These are phyloP conservation scores for Thelephora terrestris DNA, from an alignment of 1,284 basidiomycete genomes.

Conservation along the genomic window DNA sequence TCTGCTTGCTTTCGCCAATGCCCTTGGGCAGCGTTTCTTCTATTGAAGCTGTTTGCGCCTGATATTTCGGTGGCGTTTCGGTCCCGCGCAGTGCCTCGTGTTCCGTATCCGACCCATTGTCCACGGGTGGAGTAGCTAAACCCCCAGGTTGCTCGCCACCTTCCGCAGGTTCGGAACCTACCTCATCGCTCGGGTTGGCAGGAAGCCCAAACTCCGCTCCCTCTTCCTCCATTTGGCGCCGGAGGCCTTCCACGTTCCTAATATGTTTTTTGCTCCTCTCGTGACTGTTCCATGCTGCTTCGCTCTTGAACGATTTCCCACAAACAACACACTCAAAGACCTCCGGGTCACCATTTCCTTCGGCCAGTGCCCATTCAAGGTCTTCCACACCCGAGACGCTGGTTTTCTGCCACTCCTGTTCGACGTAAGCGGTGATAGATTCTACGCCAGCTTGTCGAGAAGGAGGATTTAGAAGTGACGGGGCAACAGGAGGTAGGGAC, in stretches of 20 bases:
- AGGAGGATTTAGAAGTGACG: slow-evolving; percentile 15
- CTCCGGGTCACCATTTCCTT: slow-evolving; percentile 56
- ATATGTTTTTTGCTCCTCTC: slow-evolving; percentile 94
- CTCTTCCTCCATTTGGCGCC: slow-evolving; percentile 68
- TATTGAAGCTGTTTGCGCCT: neutral
- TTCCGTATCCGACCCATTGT: neutral
- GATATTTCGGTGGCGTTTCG: neutral
- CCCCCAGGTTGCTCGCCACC: slow-evolving; percentile 1
- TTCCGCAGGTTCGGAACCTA: slow-evolving; percentile 13
- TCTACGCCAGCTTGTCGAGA: slow-evolving; percentile 13
- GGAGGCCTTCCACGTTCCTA: slow-evolving; percentile 74
- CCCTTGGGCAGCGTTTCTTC: slow-evolving; percentile 5
- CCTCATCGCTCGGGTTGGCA: slow-evolving; percentile 11
- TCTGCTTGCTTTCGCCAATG: too few relatives aligned
- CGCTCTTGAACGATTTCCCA: slow-evolving; percentile 82
- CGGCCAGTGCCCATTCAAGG: slow-evolving; percentile 58
- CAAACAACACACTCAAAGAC: slow-evolving; percentile 97
- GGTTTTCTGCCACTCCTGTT: slow-evolving; percentile 79
- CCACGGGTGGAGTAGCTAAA: slow-evolving; percentile 1
- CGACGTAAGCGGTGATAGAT: slow-evolving; percentile 40
- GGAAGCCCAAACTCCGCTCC: slow-evolving; percentile 48
- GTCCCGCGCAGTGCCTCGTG: neutral
- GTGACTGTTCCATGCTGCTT: slow-evolving; percentile 94
- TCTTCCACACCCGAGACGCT: slow-evolving; percentile 39
- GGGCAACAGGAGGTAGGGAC: slow-evolving; percentile 23